phyloP scores from a whole-genome alignment of 2,329 filamentous ascomycete genomes.

The Microthyrium microscopicum region DNA sequence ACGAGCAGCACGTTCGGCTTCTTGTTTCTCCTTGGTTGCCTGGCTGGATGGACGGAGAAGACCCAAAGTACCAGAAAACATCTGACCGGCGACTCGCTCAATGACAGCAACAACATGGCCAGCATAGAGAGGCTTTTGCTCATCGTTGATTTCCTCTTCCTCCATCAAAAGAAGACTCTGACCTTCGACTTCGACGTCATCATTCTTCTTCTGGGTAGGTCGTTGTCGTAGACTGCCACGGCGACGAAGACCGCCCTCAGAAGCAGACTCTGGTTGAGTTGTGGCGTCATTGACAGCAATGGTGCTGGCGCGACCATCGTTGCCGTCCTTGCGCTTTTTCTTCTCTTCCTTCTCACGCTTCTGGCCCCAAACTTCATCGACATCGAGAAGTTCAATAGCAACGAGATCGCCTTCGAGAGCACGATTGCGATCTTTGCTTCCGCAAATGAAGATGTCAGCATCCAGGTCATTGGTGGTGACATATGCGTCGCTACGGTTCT shows the following conservation, averaged over 20 bases:
- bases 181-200: constrained; percentile 95
- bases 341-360: constrained; percentile 99
- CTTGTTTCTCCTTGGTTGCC: constrained; percentile 98
- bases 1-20: constrained; percentile 82
- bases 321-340: constrained; percentile 99
- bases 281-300: constrained; percentile 47
- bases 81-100: constrained; percentile 91
- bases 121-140: constrained; percentile 92
- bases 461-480: constrained; percentile 90
- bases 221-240: constrained; percentile 91
- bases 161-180: constrained; percentile 93
- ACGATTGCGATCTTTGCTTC: constrained; percentile 95
- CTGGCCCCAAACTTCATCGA: constrained; percentile 96
- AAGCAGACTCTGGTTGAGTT: constrained; percentile 41
- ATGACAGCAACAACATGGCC: constrained; percentile 95
- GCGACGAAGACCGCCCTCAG: constrained; percentile 74
- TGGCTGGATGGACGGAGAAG: constrained; percentile 91
- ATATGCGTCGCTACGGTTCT: constrained; percentile 96
- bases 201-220: constrained; percentile 98
- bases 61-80: constrained; percentile 95
- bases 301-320: constrained; percentile 68
- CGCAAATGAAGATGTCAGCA: constrained; percentile 98
- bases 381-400: constrained; percentile 87
- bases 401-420: constrained; percentile 92
- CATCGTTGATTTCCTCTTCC: constrained; percentile 96